Base-by-base conservation (phyloP, 306 rosid genomes). In the Dalbergia cultrata region DNA sequence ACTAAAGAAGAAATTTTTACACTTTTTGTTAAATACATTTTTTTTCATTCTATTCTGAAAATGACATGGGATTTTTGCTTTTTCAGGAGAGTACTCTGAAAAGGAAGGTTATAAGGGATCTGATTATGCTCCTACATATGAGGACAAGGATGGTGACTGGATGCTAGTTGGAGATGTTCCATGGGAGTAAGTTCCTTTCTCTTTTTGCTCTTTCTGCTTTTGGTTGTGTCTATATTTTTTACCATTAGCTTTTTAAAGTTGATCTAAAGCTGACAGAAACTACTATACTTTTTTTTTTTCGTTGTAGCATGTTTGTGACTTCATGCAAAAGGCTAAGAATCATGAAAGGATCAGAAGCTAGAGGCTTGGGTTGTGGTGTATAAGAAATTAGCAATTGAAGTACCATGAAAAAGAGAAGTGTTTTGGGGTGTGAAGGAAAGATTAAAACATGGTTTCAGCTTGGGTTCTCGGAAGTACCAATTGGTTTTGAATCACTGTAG, bases 101-200 rank as follows among this genome's bases (percentile, higher is more conserved):
- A 91, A 94, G 79, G 97, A 95, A 74, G 97, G 97, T 49, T 95
- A 91, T 62, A 91, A 92, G 75, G 98, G 97, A 72, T 95, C 97
- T 45, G 95, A 92, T 37, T 91, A 72, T 84, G 93, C 74, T 76
- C 98, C 98, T 26, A 95, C 98, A 22, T 95, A 94, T 68, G 92
- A 94, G 79, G 98, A 94, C 83, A 94, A 90, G 83, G 98, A 94
- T 56, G 97, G 95, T 44, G 98, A 94, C 34, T 94, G 93, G 98
- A 94, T 94, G 98, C 88, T 94, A 33, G 95, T 92, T 73, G 98
- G 97, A 86, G 98, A 95, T 88, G 98, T 95, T 86, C 98, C 95
- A 54, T 95, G 97, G 98, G 90, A 94, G 96, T 93, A 91, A 87
- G 97, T 60, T 59, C 61, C 57, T 73, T 43, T 81, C 50, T 80